A percentile compares a stretch with the other conserved stretches of the same genome.
These are phyloP conservation scores for Flagelloscypha sp. DNA, from an alignment of 768 basidiomycete species.

Conservation along the genomic window DNA sequence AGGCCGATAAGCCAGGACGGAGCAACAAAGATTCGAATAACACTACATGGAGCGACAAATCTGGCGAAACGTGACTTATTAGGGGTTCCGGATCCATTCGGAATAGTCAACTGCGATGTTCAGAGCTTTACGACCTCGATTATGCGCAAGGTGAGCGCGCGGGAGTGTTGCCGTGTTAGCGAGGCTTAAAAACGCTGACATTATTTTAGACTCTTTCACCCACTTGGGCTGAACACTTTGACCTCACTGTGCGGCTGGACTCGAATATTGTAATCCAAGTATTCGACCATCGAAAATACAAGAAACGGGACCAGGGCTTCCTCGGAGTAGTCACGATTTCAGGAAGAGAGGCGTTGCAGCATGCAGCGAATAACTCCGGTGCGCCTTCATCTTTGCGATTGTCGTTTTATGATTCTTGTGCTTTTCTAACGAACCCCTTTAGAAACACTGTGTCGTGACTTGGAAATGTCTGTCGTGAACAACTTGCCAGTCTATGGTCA, in stretches of 20 bases:
- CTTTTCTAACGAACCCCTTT: conserved; percentile 14
- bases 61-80: conserved; percentile 73
- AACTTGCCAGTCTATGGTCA: conserved; percentile 77
- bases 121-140: no score
- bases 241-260: conserved; percentile 65
- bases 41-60: conserved; percentile 71
- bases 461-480: conserved; percentile 62
- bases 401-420: background rate
- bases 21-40: no score
- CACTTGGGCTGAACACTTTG: conserved; percentile 81
- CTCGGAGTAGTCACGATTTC: conserved; percentile 50
- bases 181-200: conserved; percentile 70
- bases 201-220: conserved; percentile 62
- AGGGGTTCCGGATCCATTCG: conserved; percentile 82
- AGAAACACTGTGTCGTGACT: conserved; percentile 70
- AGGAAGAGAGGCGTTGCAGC: conserved; percentile 43
- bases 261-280: conserved; percentile 79
- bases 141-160: no score
- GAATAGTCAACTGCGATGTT: conserved; percentile 81
- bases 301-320: conserved; percentile 77
- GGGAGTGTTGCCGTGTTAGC: no score
- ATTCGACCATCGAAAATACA: conserved; percentile 87
- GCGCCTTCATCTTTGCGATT: conserved; percentile 14
- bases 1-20: no score
- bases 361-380: conserved; percentile 42